These are phyloP conservation scores for Umbelopsis sp. DNA, from an alignment of 192 early-diverging fungal genomes.

Conservation along the genomic window DNA sequence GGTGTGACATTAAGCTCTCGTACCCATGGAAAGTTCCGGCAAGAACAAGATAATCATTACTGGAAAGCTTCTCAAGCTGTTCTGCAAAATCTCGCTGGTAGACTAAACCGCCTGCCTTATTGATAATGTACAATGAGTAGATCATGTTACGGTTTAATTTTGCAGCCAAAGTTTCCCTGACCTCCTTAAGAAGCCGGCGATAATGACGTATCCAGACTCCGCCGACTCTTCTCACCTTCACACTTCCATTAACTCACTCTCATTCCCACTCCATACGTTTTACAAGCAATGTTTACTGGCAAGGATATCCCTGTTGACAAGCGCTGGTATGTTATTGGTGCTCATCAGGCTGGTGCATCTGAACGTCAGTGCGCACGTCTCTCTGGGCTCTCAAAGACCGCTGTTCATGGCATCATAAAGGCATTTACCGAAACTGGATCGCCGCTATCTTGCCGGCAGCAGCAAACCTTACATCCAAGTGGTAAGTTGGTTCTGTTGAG, in stretches of 20 bases:
- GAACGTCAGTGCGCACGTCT: slow-evolving; percentile 27
- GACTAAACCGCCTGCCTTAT: slow-evolving; percentile 92
- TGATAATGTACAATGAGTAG: slow-evolving; percentile 81
- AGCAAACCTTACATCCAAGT: not conserved
- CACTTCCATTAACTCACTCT: not conserved
- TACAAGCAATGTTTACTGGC: slow-evolving; percentile 3
- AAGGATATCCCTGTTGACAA: slow-evolving; percentile 27
- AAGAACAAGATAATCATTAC: slow-evolving; percentile 96
- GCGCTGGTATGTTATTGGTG: slow-evolving; percentile 33
- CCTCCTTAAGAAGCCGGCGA: not conserved
- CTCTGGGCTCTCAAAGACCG: slow-evolving; percentile 28
- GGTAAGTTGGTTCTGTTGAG: not conserved
- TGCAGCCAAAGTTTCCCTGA: too few relatives aligned
- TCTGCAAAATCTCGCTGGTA: slow-evolving; percentile 90
- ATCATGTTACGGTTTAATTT: slow-evolving; percentile 56
- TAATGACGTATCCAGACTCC: slow-evolving; percentile 14
- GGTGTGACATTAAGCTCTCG: not conserved
- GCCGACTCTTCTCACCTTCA: not conserved
- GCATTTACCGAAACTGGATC: slow-evolving; percentile 27
- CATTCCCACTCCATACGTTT: not conserved
- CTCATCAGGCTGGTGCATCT: slow-evolving; percentile 34
- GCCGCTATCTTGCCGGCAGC: not conserved
- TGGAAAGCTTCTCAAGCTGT: slow-evolving; percentile 79
- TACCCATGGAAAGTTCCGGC: slow-evolving; percentile 98
- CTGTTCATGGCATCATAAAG: slow-evolving; percentile 27